Base-by-base conservation (phyloP, 2,329 filamentous ascomycete species). In the Zymoseptoria ardabiliae region DNA sequence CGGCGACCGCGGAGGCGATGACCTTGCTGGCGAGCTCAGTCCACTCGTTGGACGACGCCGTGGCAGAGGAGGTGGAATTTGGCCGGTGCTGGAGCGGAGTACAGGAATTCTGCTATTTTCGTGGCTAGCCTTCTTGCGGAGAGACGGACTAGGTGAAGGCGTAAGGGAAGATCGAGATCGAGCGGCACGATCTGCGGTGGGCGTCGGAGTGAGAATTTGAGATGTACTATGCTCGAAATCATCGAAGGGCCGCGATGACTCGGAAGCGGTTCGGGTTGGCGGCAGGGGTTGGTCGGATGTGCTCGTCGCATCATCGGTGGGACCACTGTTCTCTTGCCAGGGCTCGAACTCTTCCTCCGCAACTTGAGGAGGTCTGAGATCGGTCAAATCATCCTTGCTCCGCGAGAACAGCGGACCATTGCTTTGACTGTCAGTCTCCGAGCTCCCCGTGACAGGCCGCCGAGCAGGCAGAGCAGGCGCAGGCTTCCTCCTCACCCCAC, bases 311-410 rank as follows among this genome's bases (percentile, higher is more conserved):
- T 23, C 28, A 10, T 54, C 53, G 2, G 35, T 23, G 8, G n/a
- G 22, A 6, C 59, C 61, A 45, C 59, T 63, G 30, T 66, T 66
- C 50, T 66, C 63, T 45, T 65, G 63, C 58, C 61, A 66, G 9
- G 58, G 59, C 21, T 60, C 59, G 28, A 66, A 66, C 21, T 66
- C 64, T 20, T 66, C 64, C 25, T 58, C 59, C 23, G 25, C 23
- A 30, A 21, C 28, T 3, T 62, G 51, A 30, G 8, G 22, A 17
- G 53, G 28, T 28, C 41, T 52, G 9, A 30, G 45, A 50, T 52
- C 28, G 13, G 54, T 30, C 4, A 21, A 35, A 48, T 55, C 52
- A 17, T 55, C 28, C 11, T 22, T 50, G n/a, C 41, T 51, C 49
- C 21, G n/a, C 35, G 35, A 17, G 6, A 13, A 5, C 30, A 45